Evolutionary conservation across 2,329 filamentous ascomycete genomes (phyloP).

Genomic region (Aspergillus transmontanensis): DNA sequence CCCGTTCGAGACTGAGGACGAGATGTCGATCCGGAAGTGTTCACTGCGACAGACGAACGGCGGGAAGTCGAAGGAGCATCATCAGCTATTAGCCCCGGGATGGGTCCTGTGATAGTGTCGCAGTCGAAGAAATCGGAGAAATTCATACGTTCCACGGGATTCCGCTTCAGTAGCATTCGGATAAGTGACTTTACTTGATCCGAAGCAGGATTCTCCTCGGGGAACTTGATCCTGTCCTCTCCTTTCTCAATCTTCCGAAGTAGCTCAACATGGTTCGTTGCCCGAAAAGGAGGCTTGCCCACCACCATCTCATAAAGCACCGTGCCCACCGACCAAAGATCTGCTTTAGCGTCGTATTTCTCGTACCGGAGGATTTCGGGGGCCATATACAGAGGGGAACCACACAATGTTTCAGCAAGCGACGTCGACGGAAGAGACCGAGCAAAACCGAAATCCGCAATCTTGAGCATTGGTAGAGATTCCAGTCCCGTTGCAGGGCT

Average conservation of each 20-base stretch:
- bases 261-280: conserved; percentile 91
- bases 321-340: conserved; percentile 96
- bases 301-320: conserved; percentile 95
- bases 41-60: conserved; percentile 23
- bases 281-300: conserved; percentile 86
- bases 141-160: conserved; percentile 78
- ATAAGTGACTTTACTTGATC: conserved; percentile 80
- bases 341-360: conserved; percentile 94
- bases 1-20: conserved; percentile 23
- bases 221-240: conserved; percentile 83
- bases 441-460: conserved; percentile 98
- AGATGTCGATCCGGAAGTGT: conserved; percentile 13
- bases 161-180: conserved; percentile 78
- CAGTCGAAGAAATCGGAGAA: conserved; percentile 86
- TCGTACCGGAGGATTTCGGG: conserved; percentile 97
- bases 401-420: conserved; percentile 92
- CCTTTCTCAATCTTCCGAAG: conserved; percentile 87
- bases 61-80: conserved; percentile 56
- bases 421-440: conserved; percentile 87
- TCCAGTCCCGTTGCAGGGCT: conserved; percentile 78
- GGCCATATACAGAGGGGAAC: conserved; percentile 97
- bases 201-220: conserved; percentile 70
- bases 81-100: conserved; percentile 79
- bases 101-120: conserved; percentile 70
- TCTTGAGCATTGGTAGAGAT: conserved; percentile 92